Conservation (phyloP, 805 yeast genomes). For the Metschnikowia shivogae region DNA sequence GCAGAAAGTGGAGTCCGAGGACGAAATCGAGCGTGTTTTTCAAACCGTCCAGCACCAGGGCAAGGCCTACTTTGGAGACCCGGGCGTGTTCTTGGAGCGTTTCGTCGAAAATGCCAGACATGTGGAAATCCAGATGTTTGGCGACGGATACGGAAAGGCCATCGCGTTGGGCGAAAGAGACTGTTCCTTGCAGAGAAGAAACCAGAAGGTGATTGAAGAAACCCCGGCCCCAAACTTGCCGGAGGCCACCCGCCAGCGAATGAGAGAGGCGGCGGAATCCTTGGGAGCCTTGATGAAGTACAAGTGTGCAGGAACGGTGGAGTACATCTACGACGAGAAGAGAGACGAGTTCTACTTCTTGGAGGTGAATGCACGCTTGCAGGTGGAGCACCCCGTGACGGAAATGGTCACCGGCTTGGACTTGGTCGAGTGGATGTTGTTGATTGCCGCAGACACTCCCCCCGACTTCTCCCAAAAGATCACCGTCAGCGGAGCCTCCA, state of each 20-base stretch:
- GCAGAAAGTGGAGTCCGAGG: conserved; percentile 83
- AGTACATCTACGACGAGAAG: conserved; percentile 82
- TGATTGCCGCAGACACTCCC: conserved; percentile 84
- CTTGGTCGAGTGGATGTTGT: conserved; percentile 94
- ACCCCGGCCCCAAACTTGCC: conserved; percentile 97
- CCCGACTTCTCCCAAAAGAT: conserved; percentile 68
- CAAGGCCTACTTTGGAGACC: conserved; percentile 84
- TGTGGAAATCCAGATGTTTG: conserved; percentile 94
- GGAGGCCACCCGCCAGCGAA: conserved; percentile 62
- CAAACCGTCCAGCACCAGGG: conserved; percentile 94
- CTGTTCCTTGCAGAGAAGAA: conserved; percentile 95
- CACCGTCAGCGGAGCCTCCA: conserved; percentile 76
- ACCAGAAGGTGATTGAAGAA: conserved; percentile 94
- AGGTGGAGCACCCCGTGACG: conserved; percentile 97
- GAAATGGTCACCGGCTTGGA: conserved; percentile 94
- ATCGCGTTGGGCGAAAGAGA: conserved; percentile 96
- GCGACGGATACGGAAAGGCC: conserved; percentile 92
- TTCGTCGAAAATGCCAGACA: conserved; percentile 95
- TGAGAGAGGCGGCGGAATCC: conserved; percentile 82
- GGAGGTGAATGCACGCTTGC: conserved; percentile 94
- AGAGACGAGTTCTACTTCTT: conserved; percentile 90
- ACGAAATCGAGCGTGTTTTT: conserved; percentile 79
- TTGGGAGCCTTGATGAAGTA: conserved; percentile 80
- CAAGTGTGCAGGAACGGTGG: conserved; percentile 97
- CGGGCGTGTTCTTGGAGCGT: conserved; percentile 92